A percentile compares a stretch with the other conserved stretches of the same genome.
phyloP scores from a whole-genome alignment of 2,329 filamentous ascomycete species.

The Endocalyx cinctus region DNA sequence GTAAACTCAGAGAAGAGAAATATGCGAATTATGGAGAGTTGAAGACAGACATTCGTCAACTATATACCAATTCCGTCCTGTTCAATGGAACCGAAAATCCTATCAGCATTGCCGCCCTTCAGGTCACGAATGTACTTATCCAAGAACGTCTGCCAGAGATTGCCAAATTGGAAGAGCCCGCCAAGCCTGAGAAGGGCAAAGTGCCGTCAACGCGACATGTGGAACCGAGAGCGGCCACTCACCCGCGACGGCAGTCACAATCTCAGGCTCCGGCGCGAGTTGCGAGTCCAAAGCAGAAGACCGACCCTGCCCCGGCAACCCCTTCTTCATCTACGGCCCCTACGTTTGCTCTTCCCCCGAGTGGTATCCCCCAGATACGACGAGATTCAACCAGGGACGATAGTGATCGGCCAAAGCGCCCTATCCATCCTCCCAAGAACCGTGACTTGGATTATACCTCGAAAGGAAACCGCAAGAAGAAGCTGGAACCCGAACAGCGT shows the following conservation, averaged over 20 bases:
- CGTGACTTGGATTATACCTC: constrained; percentile 86
- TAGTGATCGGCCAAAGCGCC: constrained; percentile 79
- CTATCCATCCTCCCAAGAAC: constrained; percentile 85
- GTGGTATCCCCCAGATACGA: constrained; percentile 76
- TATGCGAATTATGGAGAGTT: constrained; percentile 72
- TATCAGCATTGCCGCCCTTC: constrained; percentile 56
- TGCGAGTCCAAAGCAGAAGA: constrained; percentile 31
- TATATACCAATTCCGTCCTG: constrained; percentile 70
- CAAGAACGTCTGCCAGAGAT: constrained; percentile 37
- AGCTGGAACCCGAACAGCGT: constrained; percentile 79
- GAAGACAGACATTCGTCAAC: constrained; percentile 67
- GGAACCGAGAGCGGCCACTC: constrained; percentile 37
- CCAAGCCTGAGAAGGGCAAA: constrained; percentile 56
- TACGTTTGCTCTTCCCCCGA: constrained; percentile 71
- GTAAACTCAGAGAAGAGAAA: constrained; percentile 64
- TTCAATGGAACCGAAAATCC: constrained; percentile 82
- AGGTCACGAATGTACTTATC: constrained; percentile 48
- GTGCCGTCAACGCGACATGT: constrained; percentile 41
- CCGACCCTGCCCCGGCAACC: constrained; percentile 25
- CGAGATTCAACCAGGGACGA: constrained; percentile 77
- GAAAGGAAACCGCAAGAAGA: constrained; percentile 79
- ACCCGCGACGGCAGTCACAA: constrained; percentile 29
- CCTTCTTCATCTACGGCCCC: constrained; percentile 40
- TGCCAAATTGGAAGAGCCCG: constrained; percentile 46
- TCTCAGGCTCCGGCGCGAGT: constrained; percentile 27